phyloP scores from a whole-genome alignment of 495 filamentous ascomycete species.

The Neurospora sp. region DNA sequence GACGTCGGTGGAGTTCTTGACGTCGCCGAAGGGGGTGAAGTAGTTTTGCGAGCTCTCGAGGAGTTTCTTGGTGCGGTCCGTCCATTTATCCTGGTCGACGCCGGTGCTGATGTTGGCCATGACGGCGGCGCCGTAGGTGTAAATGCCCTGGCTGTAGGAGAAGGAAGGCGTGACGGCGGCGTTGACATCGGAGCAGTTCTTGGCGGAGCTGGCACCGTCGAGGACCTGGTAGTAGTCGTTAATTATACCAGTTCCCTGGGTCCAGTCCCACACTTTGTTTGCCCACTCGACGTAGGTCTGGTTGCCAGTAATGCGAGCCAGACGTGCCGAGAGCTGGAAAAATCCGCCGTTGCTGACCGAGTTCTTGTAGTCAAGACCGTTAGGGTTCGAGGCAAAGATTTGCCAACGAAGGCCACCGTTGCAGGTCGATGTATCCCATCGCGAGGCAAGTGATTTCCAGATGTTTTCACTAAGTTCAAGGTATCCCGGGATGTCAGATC shows the following conservation, averaged over 20 bases:
- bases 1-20: constrained; percentile 39
- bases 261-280: constrained; percentile 61
- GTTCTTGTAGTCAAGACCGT: constrained; percentile 65
- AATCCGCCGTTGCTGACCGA: constrained; percentile 58
- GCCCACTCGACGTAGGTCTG: constrained; percentile 59
- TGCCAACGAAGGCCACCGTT: constrained; percentile 74
- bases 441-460: constrained; percentile 34
- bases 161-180: constrained; percentile 28
- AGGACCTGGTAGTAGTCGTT: constrained; percentile 40
- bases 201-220: constrained; percentile 41
- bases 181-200: constrained; percentile 39
- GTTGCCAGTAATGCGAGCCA: constrained; percentile 57
- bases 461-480: constrained; percentile 43
- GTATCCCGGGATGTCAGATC: constrained; percentile 47
- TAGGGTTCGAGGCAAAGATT: constrained; percentile 64
- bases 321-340: constrained; percentile 58
- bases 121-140: constrained; percentile 54
- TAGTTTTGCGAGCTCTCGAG: constrained; percentile 36
- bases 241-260: constrained; percentile 38
- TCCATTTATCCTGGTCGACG: constrained; percentile 31
- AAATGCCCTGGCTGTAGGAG: constrained; percentile 57
- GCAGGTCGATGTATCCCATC: constrained; percentile 64
- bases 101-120: constrained; percentile 53
- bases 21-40: constrained; percentile 29
- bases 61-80: constrained; percentile 36